Evolutionary conservation across 176 grass and related monocot genomes (phyloP).

Genomic region (Microstegium vimineum): DNA sequence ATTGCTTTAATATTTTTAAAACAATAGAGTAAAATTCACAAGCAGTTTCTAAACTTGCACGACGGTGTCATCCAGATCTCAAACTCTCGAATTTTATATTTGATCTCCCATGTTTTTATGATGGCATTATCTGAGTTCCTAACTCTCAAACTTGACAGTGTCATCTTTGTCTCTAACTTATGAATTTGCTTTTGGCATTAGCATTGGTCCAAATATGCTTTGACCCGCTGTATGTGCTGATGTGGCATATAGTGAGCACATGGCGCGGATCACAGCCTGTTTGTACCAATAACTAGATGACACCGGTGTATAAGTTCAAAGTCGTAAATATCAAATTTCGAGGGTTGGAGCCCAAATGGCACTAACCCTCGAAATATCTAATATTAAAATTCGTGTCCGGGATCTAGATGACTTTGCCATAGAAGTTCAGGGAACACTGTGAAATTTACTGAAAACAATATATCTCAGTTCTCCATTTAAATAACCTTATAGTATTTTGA

Average conservation of each 20-base stretch:
- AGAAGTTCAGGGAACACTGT: background rate
- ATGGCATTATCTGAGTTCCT: background rate
- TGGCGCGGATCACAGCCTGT: background rate
- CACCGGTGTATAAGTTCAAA: background rate
- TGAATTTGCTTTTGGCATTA: background rate
- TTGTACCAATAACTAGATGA: background rate
- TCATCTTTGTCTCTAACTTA: background rate
- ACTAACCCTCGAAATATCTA: too few relatives aligned
- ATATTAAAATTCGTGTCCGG: too few relatives aligned
- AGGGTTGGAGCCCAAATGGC: background rate
- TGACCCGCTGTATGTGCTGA: background rate
- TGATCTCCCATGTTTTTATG: background rate
- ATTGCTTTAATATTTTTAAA: background rate
- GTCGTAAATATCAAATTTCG: background rate
- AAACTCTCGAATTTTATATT: background rate
- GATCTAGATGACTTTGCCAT: background rate
- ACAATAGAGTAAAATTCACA: background rate
- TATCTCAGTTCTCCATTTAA: conserved; percentile 6
- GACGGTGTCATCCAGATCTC: background rate
- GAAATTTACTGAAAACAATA: background rate
- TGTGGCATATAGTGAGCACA: background rate
- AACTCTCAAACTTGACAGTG: background rate
- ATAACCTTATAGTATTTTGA: conserved; percentile 7
- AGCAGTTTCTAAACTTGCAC: background rate
- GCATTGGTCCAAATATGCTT: background rate